Conservation (phyloP, 441 rosid genomes). For the Populus hybrid region DNA sequence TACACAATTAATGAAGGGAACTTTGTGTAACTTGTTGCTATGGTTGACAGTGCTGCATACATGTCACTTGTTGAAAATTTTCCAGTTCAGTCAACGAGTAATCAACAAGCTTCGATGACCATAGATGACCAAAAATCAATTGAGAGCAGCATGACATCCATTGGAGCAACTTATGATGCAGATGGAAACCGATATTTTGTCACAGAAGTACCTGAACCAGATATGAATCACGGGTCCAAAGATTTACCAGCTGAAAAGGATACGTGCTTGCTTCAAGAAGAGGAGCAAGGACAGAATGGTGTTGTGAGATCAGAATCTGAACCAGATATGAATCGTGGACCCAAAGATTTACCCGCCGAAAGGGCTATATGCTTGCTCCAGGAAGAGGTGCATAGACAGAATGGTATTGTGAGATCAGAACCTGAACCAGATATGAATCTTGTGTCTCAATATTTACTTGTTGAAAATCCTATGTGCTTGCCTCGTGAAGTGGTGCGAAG, state of each 20-base stretch:
- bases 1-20: neutral
- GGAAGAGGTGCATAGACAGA: neutral
- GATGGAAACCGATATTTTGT: neutral
- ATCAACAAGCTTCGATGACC: neutral
- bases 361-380: neutral
- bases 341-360: too few species aligned
- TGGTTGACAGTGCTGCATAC: constrained; percentile 15
- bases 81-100: constrained; percentile 1
- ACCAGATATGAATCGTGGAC: too few species aligned
- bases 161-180: neutral
- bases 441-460: too few species aligned
- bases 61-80: constrained; percentile 17
- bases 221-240: neutral
- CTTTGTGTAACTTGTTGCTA: neutral
- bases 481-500: too few species aligned
- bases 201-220: neutral
- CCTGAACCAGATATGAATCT: too few species aligned
- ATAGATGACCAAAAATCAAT: neutral
- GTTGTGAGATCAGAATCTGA: too few species aligned
- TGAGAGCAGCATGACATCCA: neutral
- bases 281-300: neutral
- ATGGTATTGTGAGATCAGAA: neutral
- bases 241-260: too few species aligned
- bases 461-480: too few species aligned
- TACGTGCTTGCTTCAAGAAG: neutral